Percentiles rank a stretch among this genome's conserved stretches.
Conservation (phyloP, 306 rosid species). For the Cicer chorassanicum region DNA sequence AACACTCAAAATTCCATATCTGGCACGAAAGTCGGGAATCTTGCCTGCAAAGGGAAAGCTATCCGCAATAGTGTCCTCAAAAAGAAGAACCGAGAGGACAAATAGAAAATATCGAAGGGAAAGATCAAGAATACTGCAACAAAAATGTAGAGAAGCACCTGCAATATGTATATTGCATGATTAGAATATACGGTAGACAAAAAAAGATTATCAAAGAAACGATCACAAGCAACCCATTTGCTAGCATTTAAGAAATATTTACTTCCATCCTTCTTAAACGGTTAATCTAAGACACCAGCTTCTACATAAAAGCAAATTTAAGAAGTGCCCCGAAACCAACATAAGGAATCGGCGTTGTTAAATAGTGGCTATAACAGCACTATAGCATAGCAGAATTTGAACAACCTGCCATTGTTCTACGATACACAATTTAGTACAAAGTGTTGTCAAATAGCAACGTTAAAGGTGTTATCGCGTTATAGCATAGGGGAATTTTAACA, state of each 20-base stretch:
- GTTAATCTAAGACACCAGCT: slow-evolving; percentile 28
- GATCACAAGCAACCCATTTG: slow-evolving; percentile 34
- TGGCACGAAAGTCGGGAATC: slow-evolving; percentile 46
- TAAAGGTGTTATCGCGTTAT: too few species aligned
- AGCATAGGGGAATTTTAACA: too few species aligned
- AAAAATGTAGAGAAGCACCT: slow-evolving; percentile 90
- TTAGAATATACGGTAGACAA: slow-evolving; percentile 44
- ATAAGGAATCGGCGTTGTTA: neutral
- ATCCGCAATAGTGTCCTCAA: slow-evolving; percentile 87
- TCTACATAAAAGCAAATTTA: slow-evolving; percentile 30
- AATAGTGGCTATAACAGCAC: too few species aligned
- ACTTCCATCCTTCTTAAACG: slow-evolving; percentile 21
- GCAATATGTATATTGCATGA: slow-evolving; percentile 50
- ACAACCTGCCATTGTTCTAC: too few species aligned
- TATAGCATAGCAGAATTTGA: too few species aligned
- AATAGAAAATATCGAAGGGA: slow-evolving; percentile 94
- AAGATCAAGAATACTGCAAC: slow-evolving; percentile 81
- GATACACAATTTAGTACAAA: too few species aligned
- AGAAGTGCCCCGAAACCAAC: neutral
- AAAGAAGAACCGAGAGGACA: slow-evolving; percentile 89
- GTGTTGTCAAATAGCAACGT: too few species aligned
- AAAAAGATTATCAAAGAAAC: slow-evolving; percentile 25
- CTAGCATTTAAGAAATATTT: slow-evolving; percentile 26
- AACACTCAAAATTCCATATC: slow-evolving; percentile 30
- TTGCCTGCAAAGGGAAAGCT: slow-evolving; percentile 91